phyloP scores from a whole-genome alignment of 179 eudicot species.

The Monotropa hypopitys region DNA sequence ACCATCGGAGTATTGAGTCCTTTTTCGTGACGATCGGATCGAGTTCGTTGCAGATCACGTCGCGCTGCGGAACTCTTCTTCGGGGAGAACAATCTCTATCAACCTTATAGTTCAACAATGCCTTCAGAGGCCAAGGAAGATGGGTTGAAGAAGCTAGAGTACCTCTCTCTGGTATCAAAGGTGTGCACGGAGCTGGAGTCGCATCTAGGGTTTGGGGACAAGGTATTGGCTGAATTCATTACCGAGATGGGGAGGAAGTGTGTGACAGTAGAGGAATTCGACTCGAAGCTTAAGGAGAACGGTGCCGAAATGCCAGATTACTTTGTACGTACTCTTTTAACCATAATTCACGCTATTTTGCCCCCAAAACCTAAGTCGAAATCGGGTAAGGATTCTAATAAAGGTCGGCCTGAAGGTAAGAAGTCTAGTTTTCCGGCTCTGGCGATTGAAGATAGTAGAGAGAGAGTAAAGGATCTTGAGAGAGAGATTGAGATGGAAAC shows the following conservation, averaged over 20 bases:
- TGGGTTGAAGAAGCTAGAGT: conserved; percentile 31
- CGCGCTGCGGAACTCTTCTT: no score
- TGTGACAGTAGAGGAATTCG: conserved; percentile 53
- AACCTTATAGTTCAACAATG: no score
- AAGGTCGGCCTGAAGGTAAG: conserved; percentile 7
- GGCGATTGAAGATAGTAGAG: conserved; percentile 50
- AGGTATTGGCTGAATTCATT: conserved; percentile 69
- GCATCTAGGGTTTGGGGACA: conserved; percentile 58
- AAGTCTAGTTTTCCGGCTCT: conserved; percentile 30
- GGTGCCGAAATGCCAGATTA: conserved; percentile 92
- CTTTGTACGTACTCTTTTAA: conserved; percentile 53
- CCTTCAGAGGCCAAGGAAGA: conserved; percentile 14
- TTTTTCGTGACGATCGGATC: no score
- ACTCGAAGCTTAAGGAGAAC: conserved; percentile 38
- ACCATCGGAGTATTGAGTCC: no score
- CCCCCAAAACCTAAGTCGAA: conserved; percentile 37
- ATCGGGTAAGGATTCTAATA: conserved; percentile 9
- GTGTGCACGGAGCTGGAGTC: conserved; percentile 73
- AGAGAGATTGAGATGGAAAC: conserved; percentile 62
- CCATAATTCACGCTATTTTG: conserved; percentile 72
- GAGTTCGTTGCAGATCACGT: no score
- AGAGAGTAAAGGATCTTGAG: conserved; percentile 64
- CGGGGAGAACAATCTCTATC: no score
- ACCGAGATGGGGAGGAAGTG: conserved; percentile 51
- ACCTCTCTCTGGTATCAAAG: conserved; percentile 55